Evolutionary conservation across 2,329 filamentous ascomycete genomes (phyloP), one percentile per base, ranked within the genome.

Genomic region (Falciphora oryzae): DNA sequence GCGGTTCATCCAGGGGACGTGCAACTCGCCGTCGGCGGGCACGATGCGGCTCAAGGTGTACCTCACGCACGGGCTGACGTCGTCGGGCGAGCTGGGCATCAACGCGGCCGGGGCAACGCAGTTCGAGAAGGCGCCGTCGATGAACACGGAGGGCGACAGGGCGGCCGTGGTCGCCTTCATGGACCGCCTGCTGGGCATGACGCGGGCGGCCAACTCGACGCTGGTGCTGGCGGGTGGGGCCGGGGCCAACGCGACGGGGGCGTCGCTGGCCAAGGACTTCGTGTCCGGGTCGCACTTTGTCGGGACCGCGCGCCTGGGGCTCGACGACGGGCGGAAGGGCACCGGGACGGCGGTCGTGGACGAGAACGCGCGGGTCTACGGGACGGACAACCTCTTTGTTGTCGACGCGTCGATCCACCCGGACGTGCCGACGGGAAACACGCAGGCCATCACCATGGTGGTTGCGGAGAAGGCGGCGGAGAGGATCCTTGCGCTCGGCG

Each of bases 391-490:
- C 74, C 77, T 89, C 59, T 89, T 87, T 70, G 83, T 90, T 18
- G 85, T 90, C 4, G 88, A 91, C 70, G 88, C 84, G 0, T 84
- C 83, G 66, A 87, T 91, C 70, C 89, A 90, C 76, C 88, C 89
- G 0, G 88, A 89, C 67, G 84, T 90, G 69, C 81, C 87, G 3
- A 87, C 86, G 0, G 85, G 87, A 25, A 92, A 92, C 75, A 89
- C 89, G 1, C 84, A 85, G 61, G 83, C 86, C 1, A 82, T 85
- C 56, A 85, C 90, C 69, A 86, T 90, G 72, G 80, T 86, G 50
- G 85, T 82, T 25, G 83, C 87, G 25, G 88, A 90, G 77, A 81
- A 82, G 57, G 86, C 86, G 11, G 81, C 81, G 5, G 78, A 79
- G 68, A 81, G 75, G 68, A 83, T 84, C 66, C 69, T 85, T 25